These are phyloP conservation scores for Alternaria infectoria DNA, from an alignment of 2,329 filamentous ascomycete genomes.

Conservation along the genomic window DNA sequence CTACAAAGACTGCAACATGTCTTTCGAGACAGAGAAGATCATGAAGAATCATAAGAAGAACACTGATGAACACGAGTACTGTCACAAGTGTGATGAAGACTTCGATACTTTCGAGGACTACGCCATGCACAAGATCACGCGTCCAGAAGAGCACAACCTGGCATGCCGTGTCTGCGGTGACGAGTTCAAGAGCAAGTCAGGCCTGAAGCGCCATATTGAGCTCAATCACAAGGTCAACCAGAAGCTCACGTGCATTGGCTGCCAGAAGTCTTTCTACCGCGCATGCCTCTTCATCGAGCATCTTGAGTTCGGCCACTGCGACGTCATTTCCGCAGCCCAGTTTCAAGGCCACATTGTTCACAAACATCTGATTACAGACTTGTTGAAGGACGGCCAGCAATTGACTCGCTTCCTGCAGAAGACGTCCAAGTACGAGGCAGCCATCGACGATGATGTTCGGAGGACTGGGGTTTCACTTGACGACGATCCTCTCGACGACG, in stretches of 20 bases:
- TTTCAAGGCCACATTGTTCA: constrained; percentile 59
- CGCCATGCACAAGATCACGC: constrained; percentile 55
- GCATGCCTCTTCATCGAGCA: constrained; percentile 60
- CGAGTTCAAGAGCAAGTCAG: constrained; percentile 62
- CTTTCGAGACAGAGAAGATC: constrained; percentile 53
- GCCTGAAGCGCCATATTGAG: constrained; percentile 60
- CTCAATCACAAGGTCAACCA: constrained; percentile 57
- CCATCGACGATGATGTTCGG: constrained; percentile 35
- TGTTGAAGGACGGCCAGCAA: constrained; percentile 25
- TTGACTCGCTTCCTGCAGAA: constrained; percentile 38
- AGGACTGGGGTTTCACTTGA: too few species aligned
- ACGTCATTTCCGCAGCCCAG: constrained; percentile 48
- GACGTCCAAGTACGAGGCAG: constrained; percentile 34
- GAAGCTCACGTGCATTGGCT: constrained; percentile 61
- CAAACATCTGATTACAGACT: constrained; percentile 54
- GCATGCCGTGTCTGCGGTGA: constrained; percentile 63
- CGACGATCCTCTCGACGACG: constrained; percentile 15
- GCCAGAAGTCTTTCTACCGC: constrained; percentile 54
- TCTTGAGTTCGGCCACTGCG: constrained; percentile 61
- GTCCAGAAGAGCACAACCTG: constrained; percentile 52
- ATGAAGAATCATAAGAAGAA: constrained; percentile 61
- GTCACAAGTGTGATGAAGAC: constrained; percentile 53
- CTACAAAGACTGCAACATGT: constrained; percentile 53
- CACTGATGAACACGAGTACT: constrained; percentile 54
- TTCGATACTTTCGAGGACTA: constrained; percentile 54